Conservation (phyloP, 2,329 filamentous ascomycete species). For the Fusarium marasasianum region DNA sequence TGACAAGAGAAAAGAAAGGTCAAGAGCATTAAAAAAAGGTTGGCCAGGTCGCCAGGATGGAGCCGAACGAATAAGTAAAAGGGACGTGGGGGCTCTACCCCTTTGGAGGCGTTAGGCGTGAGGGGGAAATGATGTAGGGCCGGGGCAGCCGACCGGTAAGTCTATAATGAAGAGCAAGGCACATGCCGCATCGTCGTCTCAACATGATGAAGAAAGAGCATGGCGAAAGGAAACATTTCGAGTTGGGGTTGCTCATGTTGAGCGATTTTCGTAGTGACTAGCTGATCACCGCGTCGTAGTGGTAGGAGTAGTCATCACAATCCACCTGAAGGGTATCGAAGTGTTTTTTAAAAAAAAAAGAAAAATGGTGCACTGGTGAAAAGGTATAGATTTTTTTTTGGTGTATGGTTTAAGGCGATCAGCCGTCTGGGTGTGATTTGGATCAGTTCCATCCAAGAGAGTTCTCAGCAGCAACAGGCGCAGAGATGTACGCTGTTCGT, state of each 20-base stretch:
- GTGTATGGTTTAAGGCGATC: constrained; percentile 21
- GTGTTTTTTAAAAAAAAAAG: constrained; percentile 37
- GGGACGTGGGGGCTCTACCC: constrained; percentile 41
- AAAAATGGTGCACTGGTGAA: constrained; percentile 36
- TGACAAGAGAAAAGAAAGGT: constrained; percentile 33
- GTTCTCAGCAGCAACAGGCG: constrained; percentile 92
- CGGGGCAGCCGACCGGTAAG: constrained; percentile 35
- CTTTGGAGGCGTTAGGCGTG: constrained; percentile 37
- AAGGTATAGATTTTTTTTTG: constrained; percentile 32
- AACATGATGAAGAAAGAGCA: constrained; percentile 35
- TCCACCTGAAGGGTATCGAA: constrained; percentile 50
- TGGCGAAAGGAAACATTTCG: constrained; percentile 38
- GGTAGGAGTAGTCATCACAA: constrained; percentile 37
- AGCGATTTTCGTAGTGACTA: constrained; percentile 12
- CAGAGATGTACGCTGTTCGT: constrained; percentile 77
- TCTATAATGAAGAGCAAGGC: constrained; percentile 42
- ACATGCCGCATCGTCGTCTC: constrained; percentile 30
- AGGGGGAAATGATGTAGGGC: constrained; percentile 32
- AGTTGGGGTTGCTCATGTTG: constrained; percentile 33
- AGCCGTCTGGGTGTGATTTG: constrained; percentile 11
- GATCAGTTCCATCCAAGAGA: constrained; percentile 90
- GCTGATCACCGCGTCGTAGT: constrained; percentile 32
- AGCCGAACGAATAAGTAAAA: constrained; percentile 39
- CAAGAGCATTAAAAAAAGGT: constrained; percentile 40
- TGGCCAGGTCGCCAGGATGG: constrained; percentile 44